Evolutionary conservation across 192 early-diverging fungal genomes (phyloP), one percentile per base, ranked within the genome.

Genomic region (Oehlia diaphana): DNA sequence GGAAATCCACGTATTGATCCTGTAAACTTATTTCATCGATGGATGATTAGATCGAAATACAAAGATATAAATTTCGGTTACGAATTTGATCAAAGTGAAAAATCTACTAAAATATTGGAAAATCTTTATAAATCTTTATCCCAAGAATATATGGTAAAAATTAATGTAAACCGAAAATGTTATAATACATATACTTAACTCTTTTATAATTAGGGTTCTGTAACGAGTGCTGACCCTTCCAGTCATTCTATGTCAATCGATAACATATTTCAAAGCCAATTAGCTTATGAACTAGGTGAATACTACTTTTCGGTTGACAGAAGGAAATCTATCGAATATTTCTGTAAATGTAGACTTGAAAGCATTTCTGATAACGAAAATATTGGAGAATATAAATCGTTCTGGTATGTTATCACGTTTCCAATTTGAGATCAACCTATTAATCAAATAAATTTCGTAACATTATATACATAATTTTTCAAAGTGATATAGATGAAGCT

Each of bases 331-430:
- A 28, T 72, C 9, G 42, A n/a, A 50, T 72, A 50, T 72, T 53
- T 72, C 33, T 72, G 71, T 72, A 72, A 53, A 53, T 72, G 71
- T 72, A 23, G 21, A 50, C 10, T 72, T 47, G 69, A 71, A 71
- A 31, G 44, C 21, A 16, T 35, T 70, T 12, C 68, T 42, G 33
- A 72, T 72, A 39, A 72, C 9, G 10, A 19, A 72, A 21, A 58
- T 21, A 53, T 37, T 12, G 16, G 4, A 16, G 71, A 72, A 47
- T 53, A 72, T 72, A 26, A 53, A 16, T 23, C 47, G 13, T 72
- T 72, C 28, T 72, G 71, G 71, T 72, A 33, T 16, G n/a, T 39
- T 69, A 19, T 37, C 33, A 37, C 5, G 13, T 69, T 69, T 42
- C 2, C 14, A 14, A 69, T 42, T 19, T 37, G 14, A 37, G 19